Conservation (phyloP, 2,329 filamentous ascomycete genomes). For the Chrysoporthe cubensis region DNA sequence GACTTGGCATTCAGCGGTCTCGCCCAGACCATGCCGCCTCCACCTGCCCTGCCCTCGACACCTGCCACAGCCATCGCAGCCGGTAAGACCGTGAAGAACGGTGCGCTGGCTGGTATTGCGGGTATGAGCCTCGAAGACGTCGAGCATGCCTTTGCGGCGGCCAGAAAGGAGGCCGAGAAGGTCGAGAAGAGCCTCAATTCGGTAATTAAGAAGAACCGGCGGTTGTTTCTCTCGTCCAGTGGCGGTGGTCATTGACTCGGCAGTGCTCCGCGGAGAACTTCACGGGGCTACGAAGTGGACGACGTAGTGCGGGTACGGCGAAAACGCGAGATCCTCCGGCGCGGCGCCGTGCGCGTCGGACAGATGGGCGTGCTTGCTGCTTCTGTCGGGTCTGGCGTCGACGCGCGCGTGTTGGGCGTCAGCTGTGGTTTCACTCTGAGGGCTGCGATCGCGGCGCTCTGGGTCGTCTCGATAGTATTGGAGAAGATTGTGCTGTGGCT, state of each 20-base stretch:
- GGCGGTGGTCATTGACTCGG: constrained; percentile 29
- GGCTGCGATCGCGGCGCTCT: constrained; percentile 19
- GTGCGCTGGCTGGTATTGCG: constrained; percentile 52
- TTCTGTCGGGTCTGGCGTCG: constrained; percentile 21
- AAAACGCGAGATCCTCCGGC: constrained; percentile 23
- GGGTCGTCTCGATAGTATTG: constrained; percentile 9
- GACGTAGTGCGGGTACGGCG: constrained; percentile 5
- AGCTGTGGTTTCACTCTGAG: constrained; percentile 25
- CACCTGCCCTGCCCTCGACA: constrained; percentile 12
- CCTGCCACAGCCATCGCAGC: constrained; percentile 6
- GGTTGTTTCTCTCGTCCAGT: constrained; percentile 45
- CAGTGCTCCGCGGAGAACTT: constrained; percentile 3
- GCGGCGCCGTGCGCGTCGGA: constrained; percentile 24
- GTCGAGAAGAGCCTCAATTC: constrained; percentile 65
- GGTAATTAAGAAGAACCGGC: constrained; percentile 63
- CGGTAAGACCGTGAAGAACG: constrained; percentile 28
- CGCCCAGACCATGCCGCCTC: constrained; percentile 24
- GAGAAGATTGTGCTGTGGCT: constrained; percentile 16
- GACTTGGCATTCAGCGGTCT: constrained; percentile 21
- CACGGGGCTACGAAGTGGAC: constrained; percentile 1
- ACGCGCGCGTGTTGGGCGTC: constrained; percentile 18
- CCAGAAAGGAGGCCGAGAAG: constrained; percentile 63
- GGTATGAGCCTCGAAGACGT: constrained; percentile 67
- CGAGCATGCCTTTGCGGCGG: constrained; percentile 56
- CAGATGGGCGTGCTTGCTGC: constrained; percentile 8